These are phyloP conservation scores for Colletotrichum eremochloae DNA, from an alignment of 2,329 filamentous ascomycete genomes.

Conservation along the genomic window DNA sequence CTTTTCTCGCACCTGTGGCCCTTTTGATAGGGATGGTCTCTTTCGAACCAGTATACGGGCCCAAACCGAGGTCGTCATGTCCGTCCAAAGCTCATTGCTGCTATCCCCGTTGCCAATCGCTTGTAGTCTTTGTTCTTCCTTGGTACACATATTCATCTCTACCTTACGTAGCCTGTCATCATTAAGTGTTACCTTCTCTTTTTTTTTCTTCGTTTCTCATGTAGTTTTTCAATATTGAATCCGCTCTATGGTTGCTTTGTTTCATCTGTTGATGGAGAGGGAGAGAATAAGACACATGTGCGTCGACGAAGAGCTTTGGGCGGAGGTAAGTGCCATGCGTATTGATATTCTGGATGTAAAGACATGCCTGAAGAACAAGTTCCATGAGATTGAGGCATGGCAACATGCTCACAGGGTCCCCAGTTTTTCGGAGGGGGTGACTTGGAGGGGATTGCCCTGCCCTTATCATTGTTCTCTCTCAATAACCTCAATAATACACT, in stretches of 20 bases:
- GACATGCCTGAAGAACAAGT: neutral
- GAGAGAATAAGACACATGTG: neutral
- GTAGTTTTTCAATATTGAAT: constrained; percentile 1
- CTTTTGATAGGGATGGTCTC: neutral
- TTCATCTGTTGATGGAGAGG: neutral
- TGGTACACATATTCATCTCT: too few species aligned
- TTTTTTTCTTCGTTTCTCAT: constrained; percentile 8
- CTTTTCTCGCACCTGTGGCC: too few species aligned
- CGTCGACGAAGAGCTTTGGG: neutral
- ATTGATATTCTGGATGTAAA: neutral
- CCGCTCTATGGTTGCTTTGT: neutral
- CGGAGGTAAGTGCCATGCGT: neutral
- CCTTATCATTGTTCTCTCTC: neutral
- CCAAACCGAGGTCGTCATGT: neutral
- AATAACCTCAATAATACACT: too few species aligned
- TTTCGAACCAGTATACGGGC: neutral
- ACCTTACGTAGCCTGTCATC: neutral
- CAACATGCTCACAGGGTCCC: too few species aligned
- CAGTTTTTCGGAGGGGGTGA: too few species aligned
- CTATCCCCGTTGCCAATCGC: neutral
- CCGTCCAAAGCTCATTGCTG: neutral
- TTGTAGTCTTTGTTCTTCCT: neutral
- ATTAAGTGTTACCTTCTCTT: constrained; percentile 9
- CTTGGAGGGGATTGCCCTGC: neutral
- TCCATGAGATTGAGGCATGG: too few species aligned